These are phyloP conservation scores for Micromonas pusilla DNA, from an alignment of 139 green algal species.

Conservation along the genomic window DNA sequence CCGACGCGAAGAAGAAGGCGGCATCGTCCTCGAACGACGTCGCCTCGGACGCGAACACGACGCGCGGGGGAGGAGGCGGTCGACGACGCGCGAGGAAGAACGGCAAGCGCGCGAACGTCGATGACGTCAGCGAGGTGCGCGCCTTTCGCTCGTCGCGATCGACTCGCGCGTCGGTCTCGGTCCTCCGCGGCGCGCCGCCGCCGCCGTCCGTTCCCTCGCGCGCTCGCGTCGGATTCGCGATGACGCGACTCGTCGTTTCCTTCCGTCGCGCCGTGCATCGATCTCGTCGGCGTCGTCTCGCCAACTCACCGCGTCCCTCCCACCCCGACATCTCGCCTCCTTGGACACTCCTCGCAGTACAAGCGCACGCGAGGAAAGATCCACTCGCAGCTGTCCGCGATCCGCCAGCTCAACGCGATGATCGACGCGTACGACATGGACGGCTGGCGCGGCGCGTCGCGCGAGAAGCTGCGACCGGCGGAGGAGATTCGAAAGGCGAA, in stretches of 20 bases:
- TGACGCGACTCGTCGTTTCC: no score
- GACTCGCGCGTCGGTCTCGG: no score
- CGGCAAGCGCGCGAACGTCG: no score
- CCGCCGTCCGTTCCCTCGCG: no score
- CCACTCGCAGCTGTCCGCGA: neutral
- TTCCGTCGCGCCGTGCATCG: no score
- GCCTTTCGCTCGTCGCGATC: no score
- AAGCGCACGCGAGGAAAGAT: neutral
- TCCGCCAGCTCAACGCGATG: neutral
- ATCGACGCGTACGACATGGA: constrained; percentile 10
- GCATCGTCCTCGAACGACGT: neutral
- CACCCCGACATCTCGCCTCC: no score
- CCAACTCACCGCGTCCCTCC: no score
- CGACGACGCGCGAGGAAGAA: neutral
- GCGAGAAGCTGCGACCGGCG: neutral
- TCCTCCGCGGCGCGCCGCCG: no score
- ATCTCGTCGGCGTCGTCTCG: no score
- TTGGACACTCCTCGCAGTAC: neutral
- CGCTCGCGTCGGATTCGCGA: no score
- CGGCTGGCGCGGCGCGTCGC: neutral
- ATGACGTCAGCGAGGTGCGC: no score
- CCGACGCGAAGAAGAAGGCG: neutral
- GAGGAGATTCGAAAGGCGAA: neutral
- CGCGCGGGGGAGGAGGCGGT: neutral
- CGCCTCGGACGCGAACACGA: neutral